These are phyloP conservation scores for Arthrobotrys sphaeroides DNA, from an alignment of 2,329 filamentous ascomycete genomes.

Conservation along the genomic window DNA sequence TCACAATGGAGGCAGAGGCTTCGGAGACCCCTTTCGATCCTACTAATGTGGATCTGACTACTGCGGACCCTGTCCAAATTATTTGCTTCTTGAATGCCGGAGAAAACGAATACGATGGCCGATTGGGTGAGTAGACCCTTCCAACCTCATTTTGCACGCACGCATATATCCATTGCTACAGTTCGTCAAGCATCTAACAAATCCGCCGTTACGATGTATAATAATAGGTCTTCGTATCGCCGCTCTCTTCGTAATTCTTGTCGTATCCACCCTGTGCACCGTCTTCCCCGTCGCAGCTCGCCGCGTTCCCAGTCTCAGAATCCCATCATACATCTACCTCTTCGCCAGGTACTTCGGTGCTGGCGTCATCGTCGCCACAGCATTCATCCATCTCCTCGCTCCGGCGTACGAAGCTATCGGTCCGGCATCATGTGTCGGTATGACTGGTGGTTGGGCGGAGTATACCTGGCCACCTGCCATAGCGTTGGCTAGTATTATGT, in stretches of 20 bases:
- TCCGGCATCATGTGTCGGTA: conserved; percentile 61
- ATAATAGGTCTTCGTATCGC: conserved; percentile 39
- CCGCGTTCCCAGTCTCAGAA: conserved; percentile 68
- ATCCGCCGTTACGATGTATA: background rate
- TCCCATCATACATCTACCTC: conserved; percentile 71
- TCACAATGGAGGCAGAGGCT: conserved; percentile 14
- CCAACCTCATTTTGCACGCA: no score
- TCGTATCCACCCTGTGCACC: conserved; percentile 32
- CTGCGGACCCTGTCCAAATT: conserved; percentile 62
- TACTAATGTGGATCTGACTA: conserved; percentile 63
- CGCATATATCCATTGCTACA: background rate
- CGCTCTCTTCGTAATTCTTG: conserved; percentile 42
- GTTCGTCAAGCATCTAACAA: background rate
- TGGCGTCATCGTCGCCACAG: conserved; percentile 76
- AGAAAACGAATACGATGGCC: conserved; percentile 68
- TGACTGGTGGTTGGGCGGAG: conserved; percentile 66
- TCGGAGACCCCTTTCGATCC: conserved; percentile 60
- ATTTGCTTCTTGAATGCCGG: conserved; percentile 65
- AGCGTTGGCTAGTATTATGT: conserved; percentile 64
- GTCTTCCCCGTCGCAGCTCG: conserved; percentile 72
- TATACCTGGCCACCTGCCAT: conserved; percentile 68
- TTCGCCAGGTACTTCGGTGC: conserved; percentile 78
- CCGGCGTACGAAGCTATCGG: conserved; percentile 70
- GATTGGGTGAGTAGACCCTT: conserved; percentile 40
- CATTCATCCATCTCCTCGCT: conserved; percentile 76